Percentiles rank a stretch among this genome's conserved stretches.
Conservation (phyloP, 2,329 filamentous ascomycete genomes). For the Chalara sp. region DNA sequence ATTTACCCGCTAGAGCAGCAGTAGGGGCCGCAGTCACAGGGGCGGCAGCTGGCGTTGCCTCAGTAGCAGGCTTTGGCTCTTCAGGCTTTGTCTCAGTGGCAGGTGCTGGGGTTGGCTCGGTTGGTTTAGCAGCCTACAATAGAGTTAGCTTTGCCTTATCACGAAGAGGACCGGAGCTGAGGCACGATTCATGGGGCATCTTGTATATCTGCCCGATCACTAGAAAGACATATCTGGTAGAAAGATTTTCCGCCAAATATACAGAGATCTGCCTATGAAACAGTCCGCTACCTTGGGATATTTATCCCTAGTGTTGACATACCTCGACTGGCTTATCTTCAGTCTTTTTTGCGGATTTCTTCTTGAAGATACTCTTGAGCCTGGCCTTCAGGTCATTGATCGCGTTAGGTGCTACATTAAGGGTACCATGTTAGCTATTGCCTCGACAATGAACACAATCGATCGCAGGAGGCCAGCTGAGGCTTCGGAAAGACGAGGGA, state of each 20-base stretch:
- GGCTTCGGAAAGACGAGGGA: slow-evolving; percentile 1
- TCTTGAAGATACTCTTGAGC: slow-evolving; percentile 24
- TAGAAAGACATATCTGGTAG: no score
- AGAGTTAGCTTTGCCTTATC: no score
- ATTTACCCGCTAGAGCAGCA: background rate
- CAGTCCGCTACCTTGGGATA: no score
- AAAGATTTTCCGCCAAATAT: no score
- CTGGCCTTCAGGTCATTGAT: slow-evolving; percentile 23
- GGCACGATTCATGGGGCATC: background rate
- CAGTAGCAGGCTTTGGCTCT: background rate
- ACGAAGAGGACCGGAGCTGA: background rate
- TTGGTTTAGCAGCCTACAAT: background rate
- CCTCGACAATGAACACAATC: no score
- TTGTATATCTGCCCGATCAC: background rate
- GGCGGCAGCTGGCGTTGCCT: slow-evolving; percentile 2
- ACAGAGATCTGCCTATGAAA: no score
- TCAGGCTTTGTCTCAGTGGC: slow-evolving; percentile 2
- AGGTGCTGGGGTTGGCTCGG: slow-evolving; percentile 3
- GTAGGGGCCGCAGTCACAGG: background rate
- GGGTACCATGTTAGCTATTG: no score
- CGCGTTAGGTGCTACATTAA: slow-evolving; percentile 23
- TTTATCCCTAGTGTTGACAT: no score
- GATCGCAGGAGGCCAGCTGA: no score
- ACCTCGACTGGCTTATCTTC: slow-evolving; percentile 16
- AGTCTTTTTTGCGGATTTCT: slow-evolving; percentile 22